phyloP scores from a whole-genome alignment of 352 stramenopile genomes.

The Halophytophthora polymorphica region DNA sequence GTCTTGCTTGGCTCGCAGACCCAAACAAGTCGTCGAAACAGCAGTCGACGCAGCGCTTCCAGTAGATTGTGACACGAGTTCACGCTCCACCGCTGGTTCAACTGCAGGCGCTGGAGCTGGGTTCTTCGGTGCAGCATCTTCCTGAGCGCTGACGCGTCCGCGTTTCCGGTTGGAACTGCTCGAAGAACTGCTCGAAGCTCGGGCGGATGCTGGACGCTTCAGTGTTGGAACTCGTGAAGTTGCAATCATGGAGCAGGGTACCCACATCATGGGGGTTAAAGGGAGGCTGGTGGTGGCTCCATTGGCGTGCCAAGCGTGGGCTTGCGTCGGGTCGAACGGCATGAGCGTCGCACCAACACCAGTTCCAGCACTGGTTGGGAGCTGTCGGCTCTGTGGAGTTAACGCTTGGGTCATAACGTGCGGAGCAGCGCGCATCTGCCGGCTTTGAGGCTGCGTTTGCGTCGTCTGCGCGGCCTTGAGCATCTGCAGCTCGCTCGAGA shows the following conservation, averaged over 20 bases:
- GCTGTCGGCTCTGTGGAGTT: constrained; percentile 3
- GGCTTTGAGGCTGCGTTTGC: constrained; percentile 9
- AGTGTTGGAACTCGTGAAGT: constrained; percentile 13
- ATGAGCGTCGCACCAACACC: constrained; percentile 11
- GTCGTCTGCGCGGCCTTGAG: constrained; percentile 11
- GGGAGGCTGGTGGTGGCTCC: constrained; percentile 15
- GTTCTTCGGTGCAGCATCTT: constrained; percentile 8
- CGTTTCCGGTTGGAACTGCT: constrained; percentile 14
- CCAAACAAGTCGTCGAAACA: neutral
- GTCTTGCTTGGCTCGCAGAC: neutral
- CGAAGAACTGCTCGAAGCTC: too few relatives aligned
- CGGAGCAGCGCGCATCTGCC: constrained; percentile 10
- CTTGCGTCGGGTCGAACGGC: constrained; percentile 19
- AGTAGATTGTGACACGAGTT: too few relatives aligned
- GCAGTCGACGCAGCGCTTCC: constrained; percentile 5
- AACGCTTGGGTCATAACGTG: constrained; percentile 8
- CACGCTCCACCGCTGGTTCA: neutral
- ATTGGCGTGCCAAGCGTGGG: constrained; percentile 18
- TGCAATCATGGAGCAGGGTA: constrained; percentile 32
- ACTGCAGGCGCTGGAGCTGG: constrained; percentile 8
- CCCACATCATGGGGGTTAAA: constrained; percentile 36
- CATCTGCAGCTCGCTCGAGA: constrained; percentile 34
- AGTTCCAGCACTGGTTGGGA: neutral
- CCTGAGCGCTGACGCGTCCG: constrained; percentile 12
- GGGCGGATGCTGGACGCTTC: constrained; percentile 14